These are phyloP conservation scores for Lactarius trivialis DNA, from an alignment of 768 basidiomycete species.

Conservation along the genomic window DNA sequence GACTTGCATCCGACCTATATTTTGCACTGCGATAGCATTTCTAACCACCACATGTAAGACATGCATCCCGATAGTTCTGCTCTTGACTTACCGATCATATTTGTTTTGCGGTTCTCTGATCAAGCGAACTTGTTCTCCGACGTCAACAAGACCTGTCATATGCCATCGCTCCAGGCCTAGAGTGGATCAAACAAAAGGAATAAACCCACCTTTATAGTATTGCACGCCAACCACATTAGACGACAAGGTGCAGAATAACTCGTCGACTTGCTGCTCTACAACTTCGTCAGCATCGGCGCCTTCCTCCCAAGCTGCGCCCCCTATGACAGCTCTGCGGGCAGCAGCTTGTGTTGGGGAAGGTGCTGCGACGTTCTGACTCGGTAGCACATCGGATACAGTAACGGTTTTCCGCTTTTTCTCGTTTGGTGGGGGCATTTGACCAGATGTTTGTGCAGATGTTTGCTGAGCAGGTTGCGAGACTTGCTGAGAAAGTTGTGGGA, in stretches of 20 bases:
- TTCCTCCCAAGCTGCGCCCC: conserved; percentile 23
- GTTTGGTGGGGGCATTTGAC: conserved; percentile 24
- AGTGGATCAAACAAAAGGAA: background rate
- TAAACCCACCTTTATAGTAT: conserved; percentile 59
- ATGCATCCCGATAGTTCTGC: background rate
- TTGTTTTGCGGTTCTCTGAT: conserved; percentile 58
- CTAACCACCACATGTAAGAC: conserved; percentile 30
- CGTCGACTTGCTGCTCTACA: conserved; percentile 38
- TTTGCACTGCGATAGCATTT: conserved; percentile 77
- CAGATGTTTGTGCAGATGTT: no score
- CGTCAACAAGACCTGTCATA: conserved; percentile 60
- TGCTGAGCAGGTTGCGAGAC: conserved; percentile 8
- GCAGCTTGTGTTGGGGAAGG: conserved; percentile 24
- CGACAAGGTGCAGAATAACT: conserved; percentile 53
- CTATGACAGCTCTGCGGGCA: conserved; percentile 5
- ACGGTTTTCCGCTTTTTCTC: conserved; percentile 44
- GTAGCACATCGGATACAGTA: conserved; percentile 16
- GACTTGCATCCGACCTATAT: conserved; percentile 68
- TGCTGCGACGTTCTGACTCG: background rate
- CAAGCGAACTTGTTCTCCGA: conserved; percentile 70
- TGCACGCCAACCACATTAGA: conserved; percentile 77
- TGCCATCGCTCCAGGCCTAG: background rate
- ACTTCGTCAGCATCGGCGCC: conserved; percentile 15
- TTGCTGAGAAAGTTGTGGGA: no score
- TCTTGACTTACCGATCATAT: conserved; percentile 51